These are phyloP conservation scores for Aspergillus ochraceus DNA, from an alignment of 2,329 filamentous ascomycete species.

Conservation along the genomic window DNA sequence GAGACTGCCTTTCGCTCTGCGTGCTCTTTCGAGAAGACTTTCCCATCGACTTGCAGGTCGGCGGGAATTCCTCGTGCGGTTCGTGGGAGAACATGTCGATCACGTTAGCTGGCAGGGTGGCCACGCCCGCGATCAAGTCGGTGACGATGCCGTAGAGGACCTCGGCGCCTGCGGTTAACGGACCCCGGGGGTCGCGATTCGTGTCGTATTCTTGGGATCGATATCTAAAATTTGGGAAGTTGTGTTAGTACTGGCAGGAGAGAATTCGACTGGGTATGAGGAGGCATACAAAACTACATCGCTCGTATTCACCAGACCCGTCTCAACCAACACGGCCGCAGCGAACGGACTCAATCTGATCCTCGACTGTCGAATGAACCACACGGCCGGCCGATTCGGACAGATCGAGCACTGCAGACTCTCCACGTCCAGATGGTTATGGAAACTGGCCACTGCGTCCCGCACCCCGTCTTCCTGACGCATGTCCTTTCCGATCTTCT, in stretches of 20 bases:
- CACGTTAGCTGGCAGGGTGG: constrained; percentile 65
- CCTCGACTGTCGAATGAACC: constrained; percentile 69
- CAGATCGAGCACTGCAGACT: constrained; percentile 68
- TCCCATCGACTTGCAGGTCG: background rate
- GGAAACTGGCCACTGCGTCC: constrained; percentile 66
- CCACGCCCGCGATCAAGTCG: constrained; percentile 77
- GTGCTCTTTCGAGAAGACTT: background rate
- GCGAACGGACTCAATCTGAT: constrained; percentile 71
- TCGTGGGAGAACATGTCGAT: constrained; percentile 5
- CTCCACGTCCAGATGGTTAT: constrained; percentile 67
- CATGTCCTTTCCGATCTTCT: constrained; percentile 64
- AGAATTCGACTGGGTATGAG: background rate
- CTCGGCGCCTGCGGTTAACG: constrained; percentile 72
- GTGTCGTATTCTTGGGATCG: constrained; percentile 69
- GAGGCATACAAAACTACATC: constrained; percentile 68
- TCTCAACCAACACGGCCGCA: constrained; percentile 66
- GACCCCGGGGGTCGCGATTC: constrained; percentile 75
- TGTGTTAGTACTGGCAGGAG: background rate
- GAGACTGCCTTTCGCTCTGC: background rate
- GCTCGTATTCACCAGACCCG: constrained; percentile 64
- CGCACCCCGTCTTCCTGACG: constrained; percentile 64
- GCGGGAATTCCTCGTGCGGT: background rate
- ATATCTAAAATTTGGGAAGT: constrained; percentile 37
- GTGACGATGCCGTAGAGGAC: constrained; percentile 82
- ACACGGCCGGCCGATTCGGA: constrained; percentile 69